phyloP scores from a whole-genome alignment of 352 stramenopile species.

The Phytophthora uliginosa region DNA sequence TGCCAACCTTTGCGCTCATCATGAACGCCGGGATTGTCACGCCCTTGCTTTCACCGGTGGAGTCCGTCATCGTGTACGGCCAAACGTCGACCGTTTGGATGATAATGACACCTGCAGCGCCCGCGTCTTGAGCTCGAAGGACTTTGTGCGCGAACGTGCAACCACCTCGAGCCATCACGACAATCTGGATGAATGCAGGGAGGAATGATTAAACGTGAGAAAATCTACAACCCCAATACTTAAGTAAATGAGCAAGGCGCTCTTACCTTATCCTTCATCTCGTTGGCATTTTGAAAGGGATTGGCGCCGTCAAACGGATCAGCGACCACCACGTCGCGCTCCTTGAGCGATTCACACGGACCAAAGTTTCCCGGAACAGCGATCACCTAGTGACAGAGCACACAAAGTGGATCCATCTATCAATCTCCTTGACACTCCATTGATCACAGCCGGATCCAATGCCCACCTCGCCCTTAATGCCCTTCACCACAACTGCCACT shows the following conservation, averaged over 20 bases:
- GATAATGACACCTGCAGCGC: slow-evolving; percentile 70
- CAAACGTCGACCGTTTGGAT: slow-evolving; percentile 80
- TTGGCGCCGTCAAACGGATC: slow-evolving; percentile 70
- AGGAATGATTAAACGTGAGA: neutral
- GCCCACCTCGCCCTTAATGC: slow-evolving; percentile 79
- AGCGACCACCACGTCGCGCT: slow-evolving; percentile 52
- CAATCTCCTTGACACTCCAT: neutral
- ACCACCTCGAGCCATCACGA: slow-evolving; percentile 75
- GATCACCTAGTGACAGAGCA: slow-evolving; percentile 53
- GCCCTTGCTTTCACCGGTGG: slow-evolving; percentile 63
- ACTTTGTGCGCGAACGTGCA: slow-evolving; percentile 84
- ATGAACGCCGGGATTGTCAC: slow-evolving; percentile 84
- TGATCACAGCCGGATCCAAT: neutral
- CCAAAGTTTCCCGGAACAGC: slow-evolving; percentile 81
- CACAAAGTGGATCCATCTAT: neutral
- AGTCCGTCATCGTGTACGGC: slow-evolving; percentile 90
- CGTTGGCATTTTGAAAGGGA: slow-evolving; percentile 48
- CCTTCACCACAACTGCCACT: slow-evolving; percentile 67
- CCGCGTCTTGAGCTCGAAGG: slow-evolving; percentile 67
- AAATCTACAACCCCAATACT: neutral
- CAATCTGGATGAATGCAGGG: slow-evolving; percentile 43
- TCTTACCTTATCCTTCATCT: slow-evolving; percentile 58
- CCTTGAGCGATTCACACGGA: slow-evolving; percentile 67
- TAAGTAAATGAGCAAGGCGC: neutral
- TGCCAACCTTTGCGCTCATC: slow-evolving; percentile 79